Conservation (phyloP, 2,329 filamentous ascomycete genomes). For the Penicillium sp. region DNA sequence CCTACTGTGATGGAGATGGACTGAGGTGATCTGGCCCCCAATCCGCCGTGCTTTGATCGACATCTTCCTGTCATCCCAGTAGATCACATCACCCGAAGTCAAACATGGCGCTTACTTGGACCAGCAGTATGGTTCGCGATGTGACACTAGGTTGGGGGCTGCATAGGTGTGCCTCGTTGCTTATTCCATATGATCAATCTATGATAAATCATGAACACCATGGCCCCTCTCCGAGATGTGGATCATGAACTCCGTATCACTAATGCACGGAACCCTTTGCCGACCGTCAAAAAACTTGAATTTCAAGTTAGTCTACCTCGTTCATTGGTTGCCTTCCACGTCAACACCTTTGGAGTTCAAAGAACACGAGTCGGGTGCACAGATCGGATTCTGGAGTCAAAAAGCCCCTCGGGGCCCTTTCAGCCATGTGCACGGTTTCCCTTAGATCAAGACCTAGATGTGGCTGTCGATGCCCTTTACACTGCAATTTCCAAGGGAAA, state of each 20-base stretch:
- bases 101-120: constrained; percentile 23
- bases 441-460: neutral
- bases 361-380: neutral
- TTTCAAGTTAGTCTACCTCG: neutral
- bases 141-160: constrained; percentile 1
- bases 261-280: constrained; percentile 14
- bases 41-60: neutral
- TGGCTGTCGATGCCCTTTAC: neutral
- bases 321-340: constrained; percentile 1
- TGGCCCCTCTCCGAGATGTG: constrained; percentile 2
- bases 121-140: neutral
- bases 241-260: constrained; percentile 3
- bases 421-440: neutral
- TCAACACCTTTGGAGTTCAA: neutral
- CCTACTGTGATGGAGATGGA: no score
- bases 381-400: neutral
- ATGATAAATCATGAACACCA: neutral
- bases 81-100: constrained; percentile 8
- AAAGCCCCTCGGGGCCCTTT: neutral
- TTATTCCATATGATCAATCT: neutral
- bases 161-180: neutral
- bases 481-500: neutral
- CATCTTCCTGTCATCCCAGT: neutral
- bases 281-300: constrained; percentile 8
- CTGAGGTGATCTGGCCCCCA: neutral